A percentile compares a stretch with the other conserved stretches of the same genome.
Conservation (phyloP, 441 rosid genomes). For the Populus tomentosa region DNA sequence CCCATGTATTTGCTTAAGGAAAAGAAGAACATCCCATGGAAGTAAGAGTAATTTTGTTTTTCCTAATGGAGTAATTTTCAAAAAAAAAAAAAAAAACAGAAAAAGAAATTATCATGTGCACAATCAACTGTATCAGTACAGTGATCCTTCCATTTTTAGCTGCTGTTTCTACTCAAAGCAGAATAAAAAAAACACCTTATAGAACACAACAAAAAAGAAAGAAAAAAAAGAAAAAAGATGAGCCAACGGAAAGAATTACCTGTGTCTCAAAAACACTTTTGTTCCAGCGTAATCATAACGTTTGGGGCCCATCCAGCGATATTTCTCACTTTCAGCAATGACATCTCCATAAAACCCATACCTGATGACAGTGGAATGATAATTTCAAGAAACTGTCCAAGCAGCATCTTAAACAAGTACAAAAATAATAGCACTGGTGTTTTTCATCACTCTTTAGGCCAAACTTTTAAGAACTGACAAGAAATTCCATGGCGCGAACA, state of each 20-base stretch:
- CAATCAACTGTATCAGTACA: too few species aligned
- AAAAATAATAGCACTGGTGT: background rate
- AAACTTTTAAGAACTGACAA: background rate
- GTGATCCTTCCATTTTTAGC: too few species aligned
- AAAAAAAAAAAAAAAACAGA: too few species aligned
- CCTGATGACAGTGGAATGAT: conserved; percentile 34
- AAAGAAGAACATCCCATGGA: too few species aligned
- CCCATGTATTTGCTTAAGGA: too few species aligned
- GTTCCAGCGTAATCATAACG: conserved; percentile 97
- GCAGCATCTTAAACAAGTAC: background rate
- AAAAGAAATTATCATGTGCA: too few species aligned
- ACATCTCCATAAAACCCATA: conserved; percentile 99
- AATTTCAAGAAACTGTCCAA: conserved; percentile 12
- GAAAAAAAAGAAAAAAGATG: background rate
- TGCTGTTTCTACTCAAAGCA: too few species aligned
- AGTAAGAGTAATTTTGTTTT: too few species aligned
- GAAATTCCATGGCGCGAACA: background rate
- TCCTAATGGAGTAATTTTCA: too few species aligned
- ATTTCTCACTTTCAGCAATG: conserved; percentile 84
- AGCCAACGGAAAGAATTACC: conserved; percentile 32
- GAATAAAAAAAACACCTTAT: background rate
- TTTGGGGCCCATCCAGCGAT: conserved; percentile 98
- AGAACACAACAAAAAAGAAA: background rate
- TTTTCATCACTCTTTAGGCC: background rate
- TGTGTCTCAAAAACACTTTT: conserved; percentile 79